Conservation (phyloP, 176 grass and related monocot species). For the Oryza officinalis region DNA sequence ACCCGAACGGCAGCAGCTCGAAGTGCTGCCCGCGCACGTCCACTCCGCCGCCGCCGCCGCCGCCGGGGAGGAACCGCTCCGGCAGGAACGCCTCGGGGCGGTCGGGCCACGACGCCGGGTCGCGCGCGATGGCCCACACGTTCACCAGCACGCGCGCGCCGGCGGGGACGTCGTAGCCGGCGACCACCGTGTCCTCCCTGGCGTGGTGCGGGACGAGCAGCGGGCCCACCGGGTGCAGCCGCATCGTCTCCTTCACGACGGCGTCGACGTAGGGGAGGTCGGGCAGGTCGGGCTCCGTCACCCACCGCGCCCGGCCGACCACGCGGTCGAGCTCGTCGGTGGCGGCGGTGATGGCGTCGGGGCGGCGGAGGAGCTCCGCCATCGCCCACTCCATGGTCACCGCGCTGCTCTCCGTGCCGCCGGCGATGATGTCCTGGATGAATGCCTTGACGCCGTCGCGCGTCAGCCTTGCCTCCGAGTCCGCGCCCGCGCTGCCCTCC, state of each 20-base stretch:
- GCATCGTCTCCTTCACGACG: slow-evolving; percentile 68
- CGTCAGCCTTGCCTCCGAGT: slow-evolving; percentile 51
- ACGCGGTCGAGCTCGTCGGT: slow-evolving; percentile 59
- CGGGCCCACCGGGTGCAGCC: slow-evolving; percentile 60
- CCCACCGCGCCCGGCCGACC: slow-evolving; percentile 33
- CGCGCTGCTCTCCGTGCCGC: slow-evolving; percentile 56
- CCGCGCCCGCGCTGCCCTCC: background rate
- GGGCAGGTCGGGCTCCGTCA: slow-evolving; percentile 50
- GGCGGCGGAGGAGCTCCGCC: slow-evolving; percentile 52
- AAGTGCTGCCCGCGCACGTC: slow-evolving; percentile 59
- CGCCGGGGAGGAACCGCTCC: slow-evolving; percentile 36
- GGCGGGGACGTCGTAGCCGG: slow-evolving; percentile 60
- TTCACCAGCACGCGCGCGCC: slow-evolving; percentile 59
- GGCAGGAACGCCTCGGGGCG: slow-evolving; percentile 51
- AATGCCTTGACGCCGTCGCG: slow-evolving; percentile 56
- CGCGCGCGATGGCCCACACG: slow-evolving; percentile 57
- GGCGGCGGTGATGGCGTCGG: slow-evolving; percentile 22
- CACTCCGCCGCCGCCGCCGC: background rate
- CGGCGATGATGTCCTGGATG: slow-evolving; percentile 58
- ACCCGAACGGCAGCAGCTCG: slow-evolving; percentile 66
- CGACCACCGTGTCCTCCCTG: slow-evolving; percentile 38
- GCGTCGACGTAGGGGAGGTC: slow-evolving; percentile 60
- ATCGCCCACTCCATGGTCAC: slow-evolving; percentile 68
- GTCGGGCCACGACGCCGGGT: slow-evolving; percentile 63
- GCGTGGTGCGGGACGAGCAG: slow-evolving; percentile 55